A percentile compares a stretch with the other conserved stretches of the same genome.
Evolutionary conservation across 192 early-diverging fungal genomes (phyloP).

Genomic region (Coemansia aciculifera): DNA sequence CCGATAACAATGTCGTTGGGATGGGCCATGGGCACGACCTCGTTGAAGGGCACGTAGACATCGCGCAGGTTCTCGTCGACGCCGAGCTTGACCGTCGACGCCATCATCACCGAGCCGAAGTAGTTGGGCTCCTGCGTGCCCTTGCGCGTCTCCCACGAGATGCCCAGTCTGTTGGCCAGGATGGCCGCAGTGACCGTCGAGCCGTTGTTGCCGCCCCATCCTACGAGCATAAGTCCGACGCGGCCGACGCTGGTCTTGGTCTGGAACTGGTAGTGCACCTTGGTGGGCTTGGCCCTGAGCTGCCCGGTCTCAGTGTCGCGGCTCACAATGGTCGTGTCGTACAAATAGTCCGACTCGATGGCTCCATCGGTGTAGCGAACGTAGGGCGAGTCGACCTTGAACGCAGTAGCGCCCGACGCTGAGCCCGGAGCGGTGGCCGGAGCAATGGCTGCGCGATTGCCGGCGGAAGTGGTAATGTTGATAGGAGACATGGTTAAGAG

Average conservation of each 20-base stretch:
- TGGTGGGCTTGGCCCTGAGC: conserved; percentile 78
- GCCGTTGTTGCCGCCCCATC: conserved; percentile 99
- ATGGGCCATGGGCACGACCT: conserved; percentile 94
- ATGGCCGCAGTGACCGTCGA: conserved; percentile 96
- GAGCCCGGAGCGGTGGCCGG: conserved; percentile 21
- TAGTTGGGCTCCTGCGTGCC: conserved; percentile 94
- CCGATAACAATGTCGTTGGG: conserved; percentile 97
- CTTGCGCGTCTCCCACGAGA: conserved; percentile 91
- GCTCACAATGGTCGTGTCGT: conserved; percentile 83
- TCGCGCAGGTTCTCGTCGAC: conserved; percentile 80
- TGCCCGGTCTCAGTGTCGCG: conserved; percentile 64
- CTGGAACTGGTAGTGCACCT: conserved; percentile 89
- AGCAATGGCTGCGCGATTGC: conserved; percentile 32
- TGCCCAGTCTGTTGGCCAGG: conserved; percentile 86
- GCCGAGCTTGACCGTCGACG: conserved; percentile 95
- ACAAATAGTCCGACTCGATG: conserved; percentile 85
- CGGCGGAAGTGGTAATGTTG: conserved; percentile 29
- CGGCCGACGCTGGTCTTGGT: conserved; percentile 71
- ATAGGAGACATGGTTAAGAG: conserved; percentile 38
- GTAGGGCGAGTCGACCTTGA: conserved; percentile 87
- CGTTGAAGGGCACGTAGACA: conserved; percentile 88
- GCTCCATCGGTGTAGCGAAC: conserved; percentile 79
- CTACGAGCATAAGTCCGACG: conserved; percentile 95
- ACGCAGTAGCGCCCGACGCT: conserved; percentile 57
- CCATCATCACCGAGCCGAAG: conserved; percentile 94